phyloP scores from a whole-genome alignment of 2,329 filamentous ascomycete species.

The Penicillium sp. region DNA sequence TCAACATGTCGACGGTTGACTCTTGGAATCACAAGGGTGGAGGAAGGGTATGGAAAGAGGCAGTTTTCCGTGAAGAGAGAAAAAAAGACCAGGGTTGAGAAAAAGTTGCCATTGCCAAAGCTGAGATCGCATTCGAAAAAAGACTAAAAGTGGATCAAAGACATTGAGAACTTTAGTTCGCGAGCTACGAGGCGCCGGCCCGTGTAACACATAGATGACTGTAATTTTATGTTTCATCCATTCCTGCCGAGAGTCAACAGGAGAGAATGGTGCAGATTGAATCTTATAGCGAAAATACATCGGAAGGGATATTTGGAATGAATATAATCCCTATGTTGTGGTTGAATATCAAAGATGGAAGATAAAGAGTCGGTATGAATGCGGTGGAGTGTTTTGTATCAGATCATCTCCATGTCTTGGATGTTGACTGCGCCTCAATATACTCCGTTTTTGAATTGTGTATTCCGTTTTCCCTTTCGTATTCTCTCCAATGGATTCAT shows the following conservation, averaged over 20 bases:
- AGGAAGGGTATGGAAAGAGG: constrained; percentile 1
- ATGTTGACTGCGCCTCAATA: no score
- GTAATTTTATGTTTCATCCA: constrained; percentile 16
- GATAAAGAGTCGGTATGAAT: no score
- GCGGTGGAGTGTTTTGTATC: no score
- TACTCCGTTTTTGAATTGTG: no score
- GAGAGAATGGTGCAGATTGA: no score
- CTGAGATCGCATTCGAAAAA: constrained; percentile 17
- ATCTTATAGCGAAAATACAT: no score
- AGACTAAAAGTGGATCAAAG: constrained; percentile 24
- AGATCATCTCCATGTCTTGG: no score
- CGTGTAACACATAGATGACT: constrained; percentile 25
- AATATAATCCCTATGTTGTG: no score
- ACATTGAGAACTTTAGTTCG: constrained; percentile 18
- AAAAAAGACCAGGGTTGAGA: constrained; percentile 2
- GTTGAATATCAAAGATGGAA: no score
- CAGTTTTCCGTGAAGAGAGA: constrained; percentile 1
- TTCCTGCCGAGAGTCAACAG: no score
- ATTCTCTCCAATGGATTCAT: not conserved
- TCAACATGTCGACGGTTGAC: constrained; percentile 19
- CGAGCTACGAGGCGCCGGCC: constrained; percentile 14
- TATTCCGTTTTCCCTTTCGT: not conserved
- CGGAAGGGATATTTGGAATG: no score
- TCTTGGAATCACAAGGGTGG: not conserved
- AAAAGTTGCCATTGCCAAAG: constrained; percentile 7